Evolutionary conservation across 108 stramenopile species (phyloP), one percentile per base, ranked within the genome.

Genomic region (Stephanodiscus triporus): DNA sequence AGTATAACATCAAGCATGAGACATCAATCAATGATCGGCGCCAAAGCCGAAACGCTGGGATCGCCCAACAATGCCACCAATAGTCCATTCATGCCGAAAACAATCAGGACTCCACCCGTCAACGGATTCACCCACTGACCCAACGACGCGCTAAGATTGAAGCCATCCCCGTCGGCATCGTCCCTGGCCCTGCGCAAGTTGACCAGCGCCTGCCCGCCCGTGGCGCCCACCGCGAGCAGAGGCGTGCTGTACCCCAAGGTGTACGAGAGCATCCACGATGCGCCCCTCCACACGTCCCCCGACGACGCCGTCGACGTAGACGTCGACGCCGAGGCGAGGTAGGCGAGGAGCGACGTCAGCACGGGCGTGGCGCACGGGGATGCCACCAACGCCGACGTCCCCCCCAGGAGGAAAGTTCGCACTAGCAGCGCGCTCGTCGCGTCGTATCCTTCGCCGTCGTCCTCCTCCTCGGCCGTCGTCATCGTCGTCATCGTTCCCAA

Each of bases 311-410:
- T 57, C 37, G 84, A 81, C 14, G 88, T 85, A 1, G 88, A 88
- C 4, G 89, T 88, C 65, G 87, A 91, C 13, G 85, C 86, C 34
- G 86, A 86, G 26, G 93, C 93, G 13, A 94, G 86, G 75, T 78
- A 94, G 26, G 90, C 93, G 56, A 94, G 60, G 11, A 94, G 87
- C 10, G 87, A 88, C 26, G 93, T 87, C 59, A 94, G 63, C 10
- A 94, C 93, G 11, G 93, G 93, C 10, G 89, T 94, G 17, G 93
- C 93, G 77, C 89, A 94, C 13, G 93, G 90, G 43, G 85, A 86
- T 23, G 93, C 88, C 0, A 94, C 88, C 53, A 94, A 45, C 4
- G 93, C 93, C 29, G 87, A 88, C 3, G 88, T 89, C 23, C 93
- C 93, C n/a, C 93, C 93, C 37, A 94, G 70, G 13, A 94, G 69